Percentiles rank a stretch among this genome's conserved stretches.
phyloP scores from a whole-genome alignment of 169 alveolate genomes.

The Neospora caninum region DNA sequence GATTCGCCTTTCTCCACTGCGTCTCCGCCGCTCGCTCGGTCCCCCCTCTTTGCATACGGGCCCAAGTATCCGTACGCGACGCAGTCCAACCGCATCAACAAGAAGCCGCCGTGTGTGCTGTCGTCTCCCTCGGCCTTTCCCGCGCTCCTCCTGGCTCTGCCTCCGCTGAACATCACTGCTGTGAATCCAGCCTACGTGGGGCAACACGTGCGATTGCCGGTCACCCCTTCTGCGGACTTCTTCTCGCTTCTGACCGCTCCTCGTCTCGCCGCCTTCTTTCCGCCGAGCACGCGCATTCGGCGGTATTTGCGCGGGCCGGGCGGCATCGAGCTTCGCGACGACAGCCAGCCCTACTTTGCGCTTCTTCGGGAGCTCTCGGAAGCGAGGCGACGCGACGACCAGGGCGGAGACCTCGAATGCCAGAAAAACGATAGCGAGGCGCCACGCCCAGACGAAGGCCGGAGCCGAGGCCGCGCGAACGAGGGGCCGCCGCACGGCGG shows the following conservation, averaged over 20 bases:
- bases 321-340: background rate
- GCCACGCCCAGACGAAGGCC: too few species aligned
- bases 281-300: conserved; percentile 24
- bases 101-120: conserved; percentile 40
- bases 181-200: conserved; percentile 40
- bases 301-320: background rate
- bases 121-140: conserved; percentile 49
- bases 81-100: conserved; percentile 38
- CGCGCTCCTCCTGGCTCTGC: conserved; percentile 20
- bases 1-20: background rate
- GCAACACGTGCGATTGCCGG: conserved; percentile 49
- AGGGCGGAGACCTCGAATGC: background rate
- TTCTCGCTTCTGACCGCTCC: conserved; percentile 1
- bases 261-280: background rate
- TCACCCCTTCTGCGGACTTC: conserved; percentile 31
- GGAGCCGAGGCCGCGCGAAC: background rate
- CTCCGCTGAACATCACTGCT: background rate
- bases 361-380: background rate
- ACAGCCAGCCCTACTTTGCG: conserved; percentile 24
- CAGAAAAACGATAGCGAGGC: background rate
- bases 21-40: background rate
- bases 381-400: background rate
- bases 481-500: background rate
- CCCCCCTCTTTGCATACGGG: conserved; percentile 9
- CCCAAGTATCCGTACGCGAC: conserved; percentile 7